Percentiles rank a stretch among this genome's conserved stretches.
Conservation (phyloP, 768 basidiomycete species). For the Leccinum subtestaceum region DNA sequence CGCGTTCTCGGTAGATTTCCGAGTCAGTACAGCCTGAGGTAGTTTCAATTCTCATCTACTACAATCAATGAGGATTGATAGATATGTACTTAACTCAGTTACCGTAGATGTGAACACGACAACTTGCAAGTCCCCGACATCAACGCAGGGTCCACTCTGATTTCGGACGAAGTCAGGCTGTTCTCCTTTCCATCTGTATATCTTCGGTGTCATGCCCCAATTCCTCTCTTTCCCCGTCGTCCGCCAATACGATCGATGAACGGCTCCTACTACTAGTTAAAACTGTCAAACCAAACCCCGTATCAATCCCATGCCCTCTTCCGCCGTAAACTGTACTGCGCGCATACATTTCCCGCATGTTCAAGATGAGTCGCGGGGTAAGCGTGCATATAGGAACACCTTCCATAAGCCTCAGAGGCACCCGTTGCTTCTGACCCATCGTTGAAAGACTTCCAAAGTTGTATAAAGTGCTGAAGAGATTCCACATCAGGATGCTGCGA, state of each 20-base stretch:
- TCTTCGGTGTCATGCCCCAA: background rate
- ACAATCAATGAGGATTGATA: too few relatives aligned
- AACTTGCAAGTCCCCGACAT: too few relatives aligned
- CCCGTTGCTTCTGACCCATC: background rate
- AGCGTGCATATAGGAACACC: background rate
- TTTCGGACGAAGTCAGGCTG: background rate
- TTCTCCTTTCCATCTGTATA: background rate
- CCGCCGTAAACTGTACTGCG: background rate
- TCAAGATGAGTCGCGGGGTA: background rate
- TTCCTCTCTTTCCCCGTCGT: background rate
- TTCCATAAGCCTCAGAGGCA: accelerated
- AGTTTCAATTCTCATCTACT: too few relatives aligned
- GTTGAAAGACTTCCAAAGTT: background rate
- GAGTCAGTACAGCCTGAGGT: too few relatives aligned
- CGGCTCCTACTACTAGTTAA: background rate
- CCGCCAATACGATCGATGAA: background rate
- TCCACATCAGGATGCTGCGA: background rate
- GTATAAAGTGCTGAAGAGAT: background rate
- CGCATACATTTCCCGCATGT: background rate
- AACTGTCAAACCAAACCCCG: background rate
- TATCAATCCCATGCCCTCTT: background rate
- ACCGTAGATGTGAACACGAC: too few relatives aligned
- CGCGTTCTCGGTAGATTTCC: too few relatives aligned
- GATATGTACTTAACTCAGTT: too few relatives aligned
- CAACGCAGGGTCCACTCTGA: too few relatives aligned